Evolutionary conservation across 495 filamentous ascomycete genomes (phyloP).

Genomic region (Penicillium tannophilum): DNA sequence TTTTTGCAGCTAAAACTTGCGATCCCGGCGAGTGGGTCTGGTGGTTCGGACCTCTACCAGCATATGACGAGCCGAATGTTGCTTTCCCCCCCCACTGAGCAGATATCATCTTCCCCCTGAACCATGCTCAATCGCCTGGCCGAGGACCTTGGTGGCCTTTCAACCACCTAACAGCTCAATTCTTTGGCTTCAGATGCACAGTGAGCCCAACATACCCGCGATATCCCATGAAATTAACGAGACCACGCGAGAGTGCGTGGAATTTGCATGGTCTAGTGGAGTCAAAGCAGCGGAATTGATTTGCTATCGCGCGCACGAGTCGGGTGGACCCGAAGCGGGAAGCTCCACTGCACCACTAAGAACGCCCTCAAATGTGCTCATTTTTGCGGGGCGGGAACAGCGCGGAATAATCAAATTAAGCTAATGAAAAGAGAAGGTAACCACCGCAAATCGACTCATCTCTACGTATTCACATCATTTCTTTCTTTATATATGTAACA

Average conservation of each 20-base stretch:
- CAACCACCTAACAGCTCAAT: neutral
- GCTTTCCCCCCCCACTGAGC: neutral
- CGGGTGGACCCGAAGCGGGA: conserved; percentile 8
- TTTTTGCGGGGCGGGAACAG: conserved; percentile 3
- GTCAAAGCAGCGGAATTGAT: conserved; percentile 1
- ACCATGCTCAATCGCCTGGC: neutral
- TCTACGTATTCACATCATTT: neutral
- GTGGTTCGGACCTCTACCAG: neutral
- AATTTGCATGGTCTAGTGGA: neutral
- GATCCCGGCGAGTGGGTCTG: conserved; percentile 1
- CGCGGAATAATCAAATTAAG: neutral
- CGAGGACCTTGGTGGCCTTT: neutral
- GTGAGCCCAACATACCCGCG: neutral
- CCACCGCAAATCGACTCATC: conserved; percentile 4
- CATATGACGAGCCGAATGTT: neutral
- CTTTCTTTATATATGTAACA: neutral
- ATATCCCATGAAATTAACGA: neutral
- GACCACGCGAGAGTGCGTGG: neutral
- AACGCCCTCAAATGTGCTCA: conserved; percentile 23
- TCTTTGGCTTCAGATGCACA: neutral
- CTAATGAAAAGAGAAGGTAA: neutral
- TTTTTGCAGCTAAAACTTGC: neutral
- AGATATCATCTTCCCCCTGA: neutral
- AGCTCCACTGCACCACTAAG: conserved; percentile 10
- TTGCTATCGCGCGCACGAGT: neutral